Base-by-base conservation (phyloP, 768 basidiomycete species). In the Solioccasus polychromus region DNA sequence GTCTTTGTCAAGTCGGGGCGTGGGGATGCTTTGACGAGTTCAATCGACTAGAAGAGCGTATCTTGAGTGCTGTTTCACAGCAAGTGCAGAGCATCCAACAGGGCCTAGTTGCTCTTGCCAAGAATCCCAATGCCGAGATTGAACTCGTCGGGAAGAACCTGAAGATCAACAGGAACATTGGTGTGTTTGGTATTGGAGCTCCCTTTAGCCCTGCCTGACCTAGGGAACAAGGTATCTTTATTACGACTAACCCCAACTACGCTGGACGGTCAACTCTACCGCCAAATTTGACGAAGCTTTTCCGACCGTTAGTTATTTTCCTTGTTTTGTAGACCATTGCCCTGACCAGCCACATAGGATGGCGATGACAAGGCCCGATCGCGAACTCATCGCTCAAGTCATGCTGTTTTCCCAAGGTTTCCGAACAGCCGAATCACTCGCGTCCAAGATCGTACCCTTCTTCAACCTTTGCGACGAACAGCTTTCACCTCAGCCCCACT, bases 331-430 rank as follows among this genome's bases (percentile, higher is more conserved):
- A 4, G 3, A 30, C n/a, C 24, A 8, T 51, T 41, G n/a, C n/a
- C n/a, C 54, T 57, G 23, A 54, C 58, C 6, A 31, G 25, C 39
- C 41, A 8, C 39, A 24, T 52, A 95, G 92, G 48, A 97, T 98
- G 89, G 92, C 96, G 28, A 99, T 99, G 96, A 96, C 96, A 7
- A 83, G 92, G 40, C 96, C 96, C 20, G 96, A 98, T 66, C 85
- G 93, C 48, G 95, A 99, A 65, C 84, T 99, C 38, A 99, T 99
- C 59, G 96, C 96, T 4, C 96, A 99, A 70, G 96, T 99, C 64
- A 93, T 98, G 90, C 73, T 99, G 36, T 98, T 98, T 74, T 98
- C 96, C 17, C 96, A 98, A 72, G 96, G 96, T 51, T 99, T 98
- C 82, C 83, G 96, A 30, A 93, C 93, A 11, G 96, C 96, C 7